phyloP scores from a whole-genome alignment of 2,329 filamentous ascomycete species.

The Daldinia sp. region DNA sequence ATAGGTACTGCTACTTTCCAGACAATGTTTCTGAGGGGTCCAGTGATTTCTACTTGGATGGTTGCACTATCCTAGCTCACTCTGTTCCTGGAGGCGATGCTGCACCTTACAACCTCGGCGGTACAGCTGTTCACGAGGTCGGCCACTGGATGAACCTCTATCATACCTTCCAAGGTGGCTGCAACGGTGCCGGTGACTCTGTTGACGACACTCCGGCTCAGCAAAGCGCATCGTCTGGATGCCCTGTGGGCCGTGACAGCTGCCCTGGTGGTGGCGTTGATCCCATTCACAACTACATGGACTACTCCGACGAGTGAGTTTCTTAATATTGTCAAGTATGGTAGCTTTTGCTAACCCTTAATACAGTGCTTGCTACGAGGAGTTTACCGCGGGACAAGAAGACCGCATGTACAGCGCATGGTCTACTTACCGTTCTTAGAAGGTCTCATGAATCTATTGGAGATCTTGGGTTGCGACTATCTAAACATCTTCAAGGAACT shows the following conservation, averaged over 20 bases:
- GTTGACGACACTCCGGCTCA: slow-evolving; percentile 57
- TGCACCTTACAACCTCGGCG: slow-evolving; percentile 52
- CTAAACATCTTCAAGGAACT: background rate
- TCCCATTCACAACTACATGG: slow-evolving; percentile 55
- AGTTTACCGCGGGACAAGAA: slow-evolving; percentile 59
- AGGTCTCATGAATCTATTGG: background rate
- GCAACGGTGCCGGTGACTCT: slow-evolving; percentile 55
- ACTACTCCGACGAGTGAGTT: slow-evolving; percentile 58
- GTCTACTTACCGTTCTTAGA: slow-evolving; percentile 53
- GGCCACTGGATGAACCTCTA: slow-evolving; percentile 42
- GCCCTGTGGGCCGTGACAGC: slow-evolving; percentile 53
- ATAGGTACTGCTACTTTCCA: slow-evolving; percentile 61
- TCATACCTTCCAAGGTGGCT: slow-evolving; percentile 59
- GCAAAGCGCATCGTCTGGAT: slow-evolving; percentile 50
- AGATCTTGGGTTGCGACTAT: background rate
- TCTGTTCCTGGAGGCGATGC: slow-evolving; percentile 48
- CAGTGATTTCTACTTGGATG: slow-evolving; percentile 53
- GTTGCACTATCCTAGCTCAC: slow-evolving; percentile 48
- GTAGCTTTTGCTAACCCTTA: slow-evolving; percentile 40
- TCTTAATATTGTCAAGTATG: background rate
- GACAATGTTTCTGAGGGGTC: slow-evolving; percentile 51
- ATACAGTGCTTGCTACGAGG: slow-evolving; percentile 57
- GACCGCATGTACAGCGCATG: slow-evolving; percentile 57
- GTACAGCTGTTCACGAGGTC: slow-evolving; percentile 55
- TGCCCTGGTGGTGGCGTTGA: slow-evolving; percentile 51